Base-by-base conservation (phyloP, 768 basidiomycete species). In the Pilatotrama ljubarskyi region DNA sequence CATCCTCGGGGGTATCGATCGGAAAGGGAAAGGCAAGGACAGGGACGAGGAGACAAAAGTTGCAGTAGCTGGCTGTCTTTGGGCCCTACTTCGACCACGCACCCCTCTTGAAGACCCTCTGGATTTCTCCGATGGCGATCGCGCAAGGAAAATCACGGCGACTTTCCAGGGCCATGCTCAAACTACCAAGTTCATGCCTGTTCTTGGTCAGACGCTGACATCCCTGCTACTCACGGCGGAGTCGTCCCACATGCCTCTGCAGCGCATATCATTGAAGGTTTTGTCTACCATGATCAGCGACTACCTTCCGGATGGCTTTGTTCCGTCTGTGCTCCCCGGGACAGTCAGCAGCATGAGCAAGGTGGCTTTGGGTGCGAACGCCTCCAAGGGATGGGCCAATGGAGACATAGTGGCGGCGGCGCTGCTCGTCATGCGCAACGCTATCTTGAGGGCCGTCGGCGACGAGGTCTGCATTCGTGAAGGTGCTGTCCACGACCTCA, bases 31-130 rank as follows among this genome's bases (percentile, higher is more conserved):
- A 68, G 80, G 73, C 15, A 88, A 82, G 69, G 78, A 77, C 35
- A 80, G 90, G 46, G 87, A 88, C 61, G 93, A 96, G 51, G 94
- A 97, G 71, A 87, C 91, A 10, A 88, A 87, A 69, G 77, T 84
- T 38, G 90, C 92, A 17, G 91, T 92, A 3, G 82, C 84, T 15
- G 74, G 71, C 24, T 90, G 93, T 64, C 75, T 97, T 9, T 71
- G 80, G 49, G 75, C 83, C 2, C 77, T 98, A 2, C 71, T 95
- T 36, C 84, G 78, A 48, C 74, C 82, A 54, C 80, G 85, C 58
- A 70, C 68, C 13, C 64, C 70, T 10, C 74, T 80, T 17, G 81
- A 80, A 51, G 78, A 72, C 26, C 66, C 64, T 11, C 71, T 69
- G 9, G 60, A 59, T 15, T 43, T 61, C 7, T 32, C 52, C 14